These are phyloP conservation scores for Aspergillus tanneri DNA, from an alignment of 2,329 filamentous ascomycete species.

Conservation along the genomic window DNA sequence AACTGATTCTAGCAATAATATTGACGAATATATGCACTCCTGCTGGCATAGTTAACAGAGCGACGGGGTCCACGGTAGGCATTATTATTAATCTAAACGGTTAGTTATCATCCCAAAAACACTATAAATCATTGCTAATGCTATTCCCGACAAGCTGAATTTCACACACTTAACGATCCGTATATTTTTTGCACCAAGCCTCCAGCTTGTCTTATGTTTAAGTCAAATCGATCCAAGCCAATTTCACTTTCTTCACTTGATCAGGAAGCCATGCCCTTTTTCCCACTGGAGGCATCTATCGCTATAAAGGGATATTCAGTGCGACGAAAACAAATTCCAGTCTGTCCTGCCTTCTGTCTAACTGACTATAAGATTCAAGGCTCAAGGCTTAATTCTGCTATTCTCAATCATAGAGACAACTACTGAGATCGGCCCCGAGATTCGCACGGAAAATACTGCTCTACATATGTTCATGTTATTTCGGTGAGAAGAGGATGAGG, in stretches of 20 bases:
- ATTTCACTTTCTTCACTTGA: not conserved
- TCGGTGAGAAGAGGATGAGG: too few species aligned
- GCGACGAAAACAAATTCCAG: not conserved
- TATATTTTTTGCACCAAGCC: not conserved
- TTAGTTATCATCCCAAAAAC: not conserved
- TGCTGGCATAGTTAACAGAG: not conserved
- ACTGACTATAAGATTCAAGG: slow-evolving; percentile 1
- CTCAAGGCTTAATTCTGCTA: not conserved
- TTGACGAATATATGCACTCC: not conserved
- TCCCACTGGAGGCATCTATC: not conserved
- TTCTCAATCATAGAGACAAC: not conserved
- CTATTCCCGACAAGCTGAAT: not conserved
- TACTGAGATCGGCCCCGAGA: not conserved
- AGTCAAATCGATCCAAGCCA: not conserved
- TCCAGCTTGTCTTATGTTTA: not conserved
- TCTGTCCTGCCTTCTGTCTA: not conserved
- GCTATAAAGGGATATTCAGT: not conserved
- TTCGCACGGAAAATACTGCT: slow-evolving; percentile 1
- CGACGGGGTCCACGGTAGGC: not conserved
- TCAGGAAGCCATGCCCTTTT: not conserved
- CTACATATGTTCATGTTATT: not conserved
- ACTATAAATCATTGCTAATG: not conserved
- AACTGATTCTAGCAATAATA: not conserved
- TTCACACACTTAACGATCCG: not conserved
- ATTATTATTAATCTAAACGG: not conserved